Evolutionary conservation across 306 rosid genomes (phyloP), one percentile per base, ranked within the genome.

Genomic region (Acacia crassicarpa): DNA sequence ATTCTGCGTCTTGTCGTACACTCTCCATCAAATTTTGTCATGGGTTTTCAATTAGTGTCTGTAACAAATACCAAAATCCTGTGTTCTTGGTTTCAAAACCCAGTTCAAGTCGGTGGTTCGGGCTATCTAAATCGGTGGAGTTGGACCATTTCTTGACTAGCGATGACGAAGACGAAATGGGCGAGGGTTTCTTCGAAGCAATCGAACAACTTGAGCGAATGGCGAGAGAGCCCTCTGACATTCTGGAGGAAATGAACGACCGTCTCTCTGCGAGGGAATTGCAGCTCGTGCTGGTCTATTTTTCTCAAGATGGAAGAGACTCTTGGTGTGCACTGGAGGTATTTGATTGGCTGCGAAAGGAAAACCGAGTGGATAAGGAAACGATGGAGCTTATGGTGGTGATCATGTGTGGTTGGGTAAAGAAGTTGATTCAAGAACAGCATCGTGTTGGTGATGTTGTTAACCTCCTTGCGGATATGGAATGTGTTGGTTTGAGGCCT

Each of bases 301-400:
- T 95, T 85, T 88, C 99, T 1, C 98, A 95, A 77, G 99, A 95
- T 59, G 99, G 99, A 6, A 92, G 99, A 77, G 99, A 95, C 81
- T 93, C 98, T 0, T 95, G 99, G 99, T 95, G 96, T 83, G 98
- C 99, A 1, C 85, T 95, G 65, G 99, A 95, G 88, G 99, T 93
- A 85, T 95, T 95, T 87, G 99, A 95, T 85, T 95, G 99, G 99
- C 89, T 95, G 20, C 83, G 94, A 38, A 95, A 92, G 83, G 99
- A 95, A 87, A 95, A 95, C 27, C 86, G 94, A 79, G 98, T 95
- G 12, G 99, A 95, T 49, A 90, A 93, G 86, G 99, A 95, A 85
- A 95, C 98, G 43, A 95, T 93, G 99, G 99, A 95, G 88, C 92
- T 95, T 17, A 95, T 95, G 99, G 99, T 92, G 80, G 81, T 91